Conservation (phyloP, 2,329 filamentous ascomycete genomes). For the Aspergillus flavus region DNA sequence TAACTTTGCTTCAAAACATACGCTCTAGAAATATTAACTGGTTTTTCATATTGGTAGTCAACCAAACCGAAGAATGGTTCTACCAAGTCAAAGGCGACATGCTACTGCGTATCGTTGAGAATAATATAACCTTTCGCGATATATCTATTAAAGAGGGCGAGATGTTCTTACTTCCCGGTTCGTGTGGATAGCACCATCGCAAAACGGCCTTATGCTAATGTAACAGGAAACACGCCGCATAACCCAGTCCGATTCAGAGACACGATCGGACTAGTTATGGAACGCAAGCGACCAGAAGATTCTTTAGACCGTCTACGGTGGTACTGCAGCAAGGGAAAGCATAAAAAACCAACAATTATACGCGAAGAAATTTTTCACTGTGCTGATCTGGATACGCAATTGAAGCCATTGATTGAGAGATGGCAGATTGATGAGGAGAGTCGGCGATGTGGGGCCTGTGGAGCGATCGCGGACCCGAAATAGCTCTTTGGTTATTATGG, state of each 20-base stretch:
- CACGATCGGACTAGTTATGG: conserved; percentile 84
- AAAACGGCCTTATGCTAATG: background rate
- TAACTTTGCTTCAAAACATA: background rate
- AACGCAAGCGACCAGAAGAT: conserved; percentile 72
- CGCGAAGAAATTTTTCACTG: conserved; percentile 22
- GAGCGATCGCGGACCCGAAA: conserved; percentile 14
- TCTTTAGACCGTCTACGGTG: conserved; percentile 77
- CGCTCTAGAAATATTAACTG: background rate
- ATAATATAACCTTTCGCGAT: conserved; percentile 16
- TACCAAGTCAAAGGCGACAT: conserved; percentile 24
- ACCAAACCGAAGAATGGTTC: conserved; percentile 25
- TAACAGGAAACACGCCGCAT: conserved; percentile 65
- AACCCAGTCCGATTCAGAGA: conserved; percentile 86
- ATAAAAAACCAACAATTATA: conserved; percentile 13
- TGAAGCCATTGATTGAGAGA: conserved; percentile 17
- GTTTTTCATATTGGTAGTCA: conserved; percentile 6
- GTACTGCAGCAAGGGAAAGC: conserved; percentile 55
- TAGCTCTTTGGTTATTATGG: background rate
- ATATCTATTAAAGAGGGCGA: conserved; percentile 21
- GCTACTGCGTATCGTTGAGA: conserved; percentile 19
- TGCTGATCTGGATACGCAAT: conserved; percentile 17
- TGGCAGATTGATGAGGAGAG: conserved; percentile 19
- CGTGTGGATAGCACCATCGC: background rate
- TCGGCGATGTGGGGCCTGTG: conserved; percentile 16
- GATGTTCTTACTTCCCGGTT: conserved; percentile 20